These are phyloP conservation scores for Tulasnella sp. DNA, from an alignment of 768 basidiomycete genomes.

Conservation along the genomic window DNA sequence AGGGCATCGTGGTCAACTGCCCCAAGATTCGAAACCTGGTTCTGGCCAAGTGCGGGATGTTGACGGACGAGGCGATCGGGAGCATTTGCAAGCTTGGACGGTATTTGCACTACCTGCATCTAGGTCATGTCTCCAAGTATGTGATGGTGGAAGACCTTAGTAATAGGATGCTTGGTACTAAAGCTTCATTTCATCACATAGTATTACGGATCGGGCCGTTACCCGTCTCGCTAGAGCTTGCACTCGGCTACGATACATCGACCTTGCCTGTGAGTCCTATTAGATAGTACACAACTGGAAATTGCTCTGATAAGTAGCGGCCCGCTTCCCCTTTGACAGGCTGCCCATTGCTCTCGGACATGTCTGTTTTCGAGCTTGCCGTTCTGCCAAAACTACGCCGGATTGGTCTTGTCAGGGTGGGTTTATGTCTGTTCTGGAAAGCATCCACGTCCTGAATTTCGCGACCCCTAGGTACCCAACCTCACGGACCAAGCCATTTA, in stretches of 20 bases:
- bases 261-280: constrained; percentile 57
- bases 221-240: constrained; percentile 78
- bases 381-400: constrained; percentile 84
- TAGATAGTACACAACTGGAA: neutral
- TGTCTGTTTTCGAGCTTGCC: constrained; percentile 89
- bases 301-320: neutral
- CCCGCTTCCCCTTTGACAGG: constrained; percentile 45
- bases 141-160: constrained; percentile 31
- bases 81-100: constrained; percentile 85
- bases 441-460: neutral
- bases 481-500: constrained; percentile 93
- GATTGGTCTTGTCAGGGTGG: constrained; percentile 84
- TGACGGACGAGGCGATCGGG: constrained; percentile 80
- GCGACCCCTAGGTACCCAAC: constrained; percentile 53
- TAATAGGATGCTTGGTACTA: neutral
- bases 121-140: constrained; percentile 70
- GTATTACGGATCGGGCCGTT: constrained; percentile 87
- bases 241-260: constrained; percentile 88
- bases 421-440: constrained; percentile 29
- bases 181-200: constrained; percentile 37
- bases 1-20: constrained; percentile 74
- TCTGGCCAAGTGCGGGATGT: constrained; percentile 72
- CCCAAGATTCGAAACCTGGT: constrained; percentile 83
- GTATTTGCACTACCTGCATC: constrained; percentile 89
- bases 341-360: constrained; percentile 82